Evolutionary conservation across 805 yeast genomes (phyloP), one percentile per base, ranked within the genome.

Genomic region (Torulaspora quercuum): DNA sequence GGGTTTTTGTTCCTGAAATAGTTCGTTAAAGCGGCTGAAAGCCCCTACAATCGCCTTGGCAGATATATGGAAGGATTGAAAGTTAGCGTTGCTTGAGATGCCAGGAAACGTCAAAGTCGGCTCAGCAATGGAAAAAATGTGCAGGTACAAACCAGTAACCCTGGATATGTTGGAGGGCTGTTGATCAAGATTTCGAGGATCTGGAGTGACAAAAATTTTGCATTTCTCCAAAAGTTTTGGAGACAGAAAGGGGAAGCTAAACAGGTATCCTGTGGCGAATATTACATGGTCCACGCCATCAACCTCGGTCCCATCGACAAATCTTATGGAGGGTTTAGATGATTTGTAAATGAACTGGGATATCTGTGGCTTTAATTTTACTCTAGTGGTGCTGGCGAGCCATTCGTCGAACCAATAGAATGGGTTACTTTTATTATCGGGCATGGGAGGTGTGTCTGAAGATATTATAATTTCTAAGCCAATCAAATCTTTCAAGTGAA

Each of bases 381-480:
- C 46, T 19, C 64, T 44, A 18, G 62, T 59, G 14, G 66, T 53
- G 14, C 64, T 52, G 7, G 45, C 42, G 10, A 46, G 36, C 49
- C 69, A 45, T 12, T 64, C 63, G n/a, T 53, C 62, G 14, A 68
- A 60, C 68, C 70, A 68, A 31, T 39, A 59, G 24, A 46, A 46
- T 48, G 42, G 53, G 43, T 34, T 61, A 48, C 82, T 90, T 3
- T 60, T 59, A 19, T 72, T 80, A 7, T 45, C 48, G 1, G 47
- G 48, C 32, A 29, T 30, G 5, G 48, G 46, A 2, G 44, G 39
- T 84, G 89, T 80, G 46, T 78, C 80, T 30, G 94, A 67, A 27
- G 83, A 75, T 45, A 85, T 63, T 45, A 81, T 80, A 42, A 82
- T 69, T 29, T 48, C 48, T 11, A 43, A 23, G 7, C 24, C 20